A percentile compares a stretch with the other conserved stretches of the same genome.
phyloP scores from a whole-genome alignment of 1,139 yeast species.

The Yamadazyma pseudoaaseri region DNA sequence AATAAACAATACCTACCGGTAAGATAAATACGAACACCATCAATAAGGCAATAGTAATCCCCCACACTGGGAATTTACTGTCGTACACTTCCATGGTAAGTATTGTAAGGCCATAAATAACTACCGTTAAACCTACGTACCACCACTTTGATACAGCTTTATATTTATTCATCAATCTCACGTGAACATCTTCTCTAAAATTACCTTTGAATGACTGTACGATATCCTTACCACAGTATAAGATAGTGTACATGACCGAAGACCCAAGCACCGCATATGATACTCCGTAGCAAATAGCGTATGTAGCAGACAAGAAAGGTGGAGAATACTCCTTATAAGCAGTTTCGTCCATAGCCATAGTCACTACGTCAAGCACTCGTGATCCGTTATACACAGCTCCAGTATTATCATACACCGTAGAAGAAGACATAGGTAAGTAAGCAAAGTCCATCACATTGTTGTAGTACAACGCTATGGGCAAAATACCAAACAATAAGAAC shows the following conservation, averaged over 20 bases:
- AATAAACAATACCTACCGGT: conserved; percentile 39
- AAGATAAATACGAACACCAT: conserved; percentile 37
- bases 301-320: conserved; percentile 37
- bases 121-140: conserved; percentile 45
- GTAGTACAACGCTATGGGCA: conserved; percentile 42
- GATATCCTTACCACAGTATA: conserved; percentile 56
- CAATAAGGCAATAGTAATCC: conserved; percentile 32
- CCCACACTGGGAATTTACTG: conserved; percentile 41
- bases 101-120: conserved; percentile 35
- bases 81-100: conserved; percentile 33
- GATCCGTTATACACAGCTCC: conserved; percentile 43
- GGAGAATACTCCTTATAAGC: conserved; percentile 49
- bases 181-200: conserved; percentile 52
- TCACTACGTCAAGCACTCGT: conserved; percentile 32
- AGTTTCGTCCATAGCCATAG: conserved; percentile 34
- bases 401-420: conserved; percentile 43
- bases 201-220: conserved; percentile 34
- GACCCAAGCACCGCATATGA: conserved; percentile 51
- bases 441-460: conserved; percentile 51
- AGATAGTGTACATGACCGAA: conserved; percentile 34
- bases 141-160: conserved; percentile 66
- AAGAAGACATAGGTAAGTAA: conserved; percentile 55
- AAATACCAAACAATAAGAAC: conserved; percentile 34
- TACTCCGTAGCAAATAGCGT: conserved; percentile 51
- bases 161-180: conserved; percentile 56